phyloP scores from a whole-genome alignment of 768 basidiomycete species.

The Artomyces pyxidatus region DNA sequence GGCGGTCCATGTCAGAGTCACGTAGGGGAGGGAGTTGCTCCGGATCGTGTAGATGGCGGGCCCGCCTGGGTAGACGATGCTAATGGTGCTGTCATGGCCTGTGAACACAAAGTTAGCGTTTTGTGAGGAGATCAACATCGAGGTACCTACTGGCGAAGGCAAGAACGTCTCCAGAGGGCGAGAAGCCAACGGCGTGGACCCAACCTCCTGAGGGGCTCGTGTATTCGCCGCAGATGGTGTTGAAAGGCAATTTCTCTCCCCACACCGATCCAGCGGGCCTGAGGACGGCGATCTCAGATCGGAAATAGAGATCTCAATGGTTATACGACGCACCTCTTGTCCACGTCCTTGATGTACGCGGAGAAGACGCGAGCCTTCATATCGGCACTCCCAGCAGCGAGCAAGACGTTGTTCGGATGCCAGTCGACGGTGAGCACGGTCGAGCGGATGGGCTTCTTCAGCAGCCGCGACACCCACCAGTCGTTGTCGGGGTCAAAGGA shows the following conservation, averaged over 20 bases:
- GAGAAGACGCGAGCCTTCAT: slow-evolving; percentile 96
- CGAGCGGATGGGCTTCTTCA: slow-evolving; percentile 96
- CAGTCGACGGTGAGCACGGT: slow-evolving; percentile 93
- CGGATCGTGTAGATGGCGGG: slow-evolving; percentile 68
- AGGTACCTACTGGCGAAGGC: slow-evolving; percentile 80
- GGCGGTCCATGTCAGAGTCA: slow-evolving; percentile 80
- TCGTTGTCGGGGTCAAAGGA: slow-evolving; percentile 96
- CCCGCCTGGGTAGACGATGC: slow-evolving; percentile 81
- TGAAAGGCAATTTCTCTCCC: slow-evolving; percentile 98
- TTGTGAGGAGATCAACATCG: neutral
- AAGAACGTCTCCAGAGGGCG: slow-evolving; percentile 89
- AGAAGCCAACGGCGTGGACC: slow-evolving; percentile 95
- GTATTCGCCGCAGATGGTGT: slow-evolving; percentile 95
- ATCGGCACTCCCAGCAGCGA: slow-evolving; percentile 91
- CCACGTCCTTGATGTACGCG: slow-evolving; percentile 97
- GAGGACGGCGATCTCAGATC: neutral
- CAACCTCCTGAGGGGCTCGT: slow-evolving; percentile 85
- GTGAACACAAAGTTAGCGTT: slow-evolving; percentile 8
- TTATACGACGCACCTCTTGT: slow-evolving; percentile 71
- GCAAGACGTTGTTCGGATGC: slow-evolving; percentile 96
- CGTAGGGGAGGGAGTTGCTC: slow-evolving; percentile 69
- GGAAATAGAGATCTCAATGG: too few species aligned
- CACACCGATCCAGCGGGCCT: slow-evolving; percentile 87
- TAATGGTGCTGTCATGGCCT: slow-evolving; percentile 96
- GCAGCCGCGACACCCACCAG: slow-evolving; percentile 96